Percentiles rank a stretch among this genome's conserved stretches.
Conservation (phyloP, 331 rosid species). For the Rhamnella rubrinervis region DNA sequence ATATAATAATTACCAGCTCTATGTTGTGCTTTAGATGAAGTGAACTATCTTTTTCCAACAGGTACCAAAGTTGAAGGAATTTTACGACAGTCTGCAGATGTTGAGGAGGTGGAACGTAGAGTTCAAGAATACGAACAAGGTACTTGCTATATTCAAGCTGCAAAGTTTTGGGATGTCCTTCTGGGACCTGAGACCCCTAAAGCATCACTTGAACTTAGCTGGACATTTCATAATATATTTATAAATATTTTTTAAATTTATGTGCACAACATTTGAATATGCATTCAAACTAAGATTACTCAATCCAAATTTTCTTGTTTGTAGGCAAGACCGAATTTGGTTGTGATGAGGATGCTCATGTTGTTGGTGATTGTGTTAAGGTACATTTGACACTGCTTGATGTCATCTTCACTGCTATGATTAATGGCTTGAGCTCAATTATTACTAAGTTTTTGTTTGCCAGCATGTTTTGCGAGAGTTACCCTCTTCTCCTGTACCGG, state of each 20-base stretch:
- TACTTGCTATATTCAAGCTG: constrained; percentile 25
- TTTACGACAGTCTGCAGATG: constrained; percentile 96
- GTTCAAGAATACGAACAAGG: constrained; percentile 98
- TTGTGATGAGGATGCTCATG: constrained; percentile 94
- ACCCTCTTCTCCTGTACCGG: constrained; percentile 99
- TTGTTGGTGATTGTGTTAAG: constrained; percentile 97
- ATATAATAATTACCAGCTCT: neutral
- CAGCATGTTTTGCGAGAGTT: constrained; percentile 98
- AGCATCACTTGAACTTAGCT: constrained; percentile 2
- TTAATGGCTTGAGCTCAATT: constrained; percentile 4
- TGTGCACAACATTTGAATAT: no score
- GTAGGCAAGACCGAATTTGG: constrained; percentile 88
- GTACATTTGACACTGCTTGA: constrained; percentile 34
- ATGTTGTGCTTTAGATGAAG: constrained; percentile 5
- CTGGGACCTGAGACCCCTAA: constrained; percentile 1
- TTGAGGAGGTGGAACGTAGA: constrained; percentile 93
- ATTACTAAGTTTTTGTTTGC: constrained; percentile 28
- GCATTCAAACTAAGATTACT: constrained; percentile 5
- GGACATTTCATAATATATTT: neutral
- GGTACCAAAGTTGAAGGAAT: constrained; percentile 92
- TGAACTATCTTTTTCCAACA: constrained; percentile 23
- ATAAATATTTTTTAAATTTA: neutral
- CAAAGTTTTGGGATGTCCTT: constrained; percentile 11
- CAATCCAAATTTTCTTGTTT: constrained; percentile 22
- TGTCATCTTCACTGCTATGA: neutral